Evolutionary conservation across 2,329 filamentous ascomycete species (phyloP), one percentile per base, ranked within the genome.

Genomic region (Aspergillus pseudoviridinutans): DNA sequence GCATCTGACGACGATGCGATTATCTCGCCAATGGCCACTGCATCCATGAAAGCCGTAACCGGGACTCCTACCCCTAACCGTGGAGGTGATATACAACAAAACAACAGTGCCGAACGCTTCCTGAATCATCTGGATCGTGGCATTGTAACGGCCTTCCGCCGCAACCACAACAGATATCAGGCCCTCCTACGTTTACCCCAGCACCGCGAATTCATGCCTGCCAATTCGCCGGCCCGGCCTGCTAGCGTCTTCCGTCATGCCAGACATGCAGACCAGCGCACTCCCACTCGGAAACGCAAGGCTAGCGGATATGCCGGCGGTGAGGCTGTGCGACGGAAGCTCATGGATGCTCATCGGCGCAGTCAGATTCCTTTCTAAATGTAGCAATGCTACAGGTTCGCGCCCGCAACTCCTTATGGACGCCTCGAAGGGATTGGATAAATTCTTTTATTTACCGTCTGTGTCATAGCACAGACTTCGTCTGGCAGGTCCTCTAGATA

Each of bases 61-160:
- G 67, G 69, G 17, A 74, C 74, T 9, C 71, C 72, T 1, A 76
- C 74, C 8, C 72, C 72, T 3, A 74, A 62, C 29, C 72, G 73
- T 14, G 63, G 61, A 41, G 66, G 61, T 1, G 72, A 73, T n/a
- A 56, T 64, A 24, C 67, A 68, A 47, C 65, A 64, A 46, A 63
- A 63, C 35, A 73, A 58, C 58, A 72, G 66, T 51, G 74, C 75
- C 3, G 77, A 84, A 59, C 80, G 81, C 27, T 80, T 88, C 55
- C 76, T 89, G n/a, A 81, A 82, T 54, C 87, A 88, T 63, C 84
- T 92, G 42, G 86, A 88, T 66, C 84, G 85, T 63, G 84, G 87
- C 56, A 84, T 88, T 14, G 89, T 94, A 38, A 89, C 89, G 41
- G 88, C 90, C 1, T 95, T 94, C 80, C 89, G 89, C 56, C 80